These are phyloP conservation scores for Smithsoniella earleae DNA, from an alignment of 163 green algal genomes.

Conservation along the genomic window DNA sequence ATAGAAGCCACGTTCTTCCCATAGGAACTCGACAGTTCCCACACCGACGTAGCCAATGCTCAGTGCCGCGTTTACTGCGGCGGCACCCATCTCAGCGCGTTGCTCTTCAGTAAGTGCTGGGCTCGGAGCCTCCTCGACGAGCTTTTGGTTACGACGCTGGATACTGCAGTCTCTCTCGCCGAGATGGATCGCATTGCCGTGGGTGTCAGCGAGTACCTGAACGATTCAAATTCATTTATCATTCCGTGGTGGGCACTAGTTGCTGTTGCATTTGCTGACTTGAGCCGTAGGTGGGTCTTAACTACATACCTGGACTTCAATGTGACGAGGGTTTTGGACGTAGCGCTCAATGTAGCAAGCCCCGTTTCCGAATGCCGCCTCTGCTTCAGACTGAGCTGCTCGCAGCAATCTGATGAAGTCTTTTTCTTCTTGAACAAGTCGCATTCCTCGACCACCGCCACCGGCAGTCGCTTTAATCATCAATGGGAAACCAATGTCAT, in stretches of 20 bases:
- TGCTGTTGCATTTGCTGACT: too few species aligned
- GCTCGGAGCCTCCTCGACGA: slow-evolving; percentile 88
- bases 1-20: slow-evolving; percentile 91
- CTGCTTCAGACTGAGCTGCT: slow-evolving; percentile 73
- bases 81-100: slow-evolving; percentile 85
- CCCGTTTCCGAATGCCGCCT: slow-evolving; percentile 91
- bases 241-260: too few species aligned
- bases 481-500: slow-evolving; percentile 71
- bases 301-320: slow-evolving; percentile 89
- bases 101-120: slow-evolving; percentile 79
- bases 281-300: too few species aligned
- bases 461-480: slow-evolving; percentile 90
- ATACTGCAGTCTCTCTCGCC: slow-evolving; percentile 93
- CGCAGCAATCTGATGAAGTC: slow-evolving; percentile 79
- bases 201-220: slow-evolving; percentile 87
- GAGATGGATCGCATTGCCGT: slow-evolving; percentile 90
- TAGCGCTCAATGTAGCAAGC: slow-evolving; percentile 89
- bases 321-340: slow-evolving; percentile 84
- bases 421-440: slow-evolving; percentile 60
- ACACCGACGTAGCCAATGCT: slow-evolving; percentile 91
- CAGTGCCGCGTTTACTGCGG: slow-evolving; percentile 75
- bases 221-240: too few species aligned
- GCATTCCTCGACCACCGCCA: slow-evolving; percentile 88
- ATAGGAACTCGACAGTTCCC: slow-evolving; percentile 97
- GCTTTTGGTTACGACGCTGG: slow-evolving; percentile 93